phyloP scores from a whole-genome alignment of 148 eudicot species.

The Polygonum maritimum region DNA sequence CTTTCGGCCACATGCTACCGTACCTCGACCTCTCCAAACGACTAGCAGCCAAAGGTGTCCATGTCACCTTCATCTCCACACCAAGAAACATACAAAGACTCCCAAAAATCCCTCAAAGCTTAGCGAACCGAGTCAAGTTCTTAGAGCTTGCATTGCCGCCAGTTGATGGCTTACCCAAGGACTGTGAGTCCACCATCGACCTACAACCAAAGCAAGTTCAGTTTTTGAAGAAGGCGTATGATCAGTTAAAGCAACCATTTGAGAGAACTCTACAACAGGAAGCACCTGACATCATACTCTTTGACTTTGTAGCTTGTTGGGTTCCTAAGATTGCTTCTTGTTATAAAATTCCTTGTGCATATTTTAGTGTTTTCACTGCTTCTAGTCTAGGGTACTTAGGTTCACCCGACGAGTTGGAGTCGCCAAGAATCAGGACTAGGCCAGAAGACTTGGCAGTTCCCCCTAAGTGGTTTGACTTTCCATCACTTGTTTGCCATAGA shows the following conservation, averaged over 20 bases:
- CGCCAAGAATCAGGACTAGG: not conserved
- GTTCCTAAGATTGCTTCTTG: not conserved
- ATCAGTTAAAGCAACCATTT: not conserved
- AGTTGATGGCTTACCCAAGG: not conserved
- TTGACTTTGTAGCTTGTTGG: slow-evolving; percentile 7
- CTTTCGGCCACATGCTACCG: slow-evolving; percentile 5
- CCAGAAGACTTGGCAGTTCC: not conserved
- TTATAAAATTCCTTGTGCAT: not conserved
- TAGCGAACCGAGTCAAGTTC: slow-evolving; percentile 1
- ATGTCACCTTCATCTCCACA: not conserved
- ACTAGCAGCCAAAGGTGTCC: not conserved
- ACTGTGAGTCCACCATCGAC: not conserved
- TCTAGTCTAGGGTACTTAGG: not conserved
- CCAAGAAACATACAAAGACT: slow-evolving; percentile 1
- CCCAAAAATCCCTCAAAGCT: not conserved
- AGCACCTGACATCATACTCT: not conserved
- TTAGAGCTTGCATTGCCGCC: not conserved
- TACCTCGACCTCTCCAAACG: slow-evolving; percentile 5
- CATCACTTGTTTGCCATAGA: not conserved
- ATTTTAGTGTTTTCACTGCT: not conserved
- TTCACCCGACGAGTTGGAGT: not conserved
- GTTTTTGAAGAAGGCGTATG: not conserved
- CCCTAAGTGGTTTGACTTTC: not conserved
- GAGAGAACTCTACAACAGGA: not conserved
- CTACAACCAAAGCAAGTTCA: not conserved